phyloP scores from a whole-genome alignment of 192 early-diverging fungal genomes.

The Glomus cerebriforme region DNA sequence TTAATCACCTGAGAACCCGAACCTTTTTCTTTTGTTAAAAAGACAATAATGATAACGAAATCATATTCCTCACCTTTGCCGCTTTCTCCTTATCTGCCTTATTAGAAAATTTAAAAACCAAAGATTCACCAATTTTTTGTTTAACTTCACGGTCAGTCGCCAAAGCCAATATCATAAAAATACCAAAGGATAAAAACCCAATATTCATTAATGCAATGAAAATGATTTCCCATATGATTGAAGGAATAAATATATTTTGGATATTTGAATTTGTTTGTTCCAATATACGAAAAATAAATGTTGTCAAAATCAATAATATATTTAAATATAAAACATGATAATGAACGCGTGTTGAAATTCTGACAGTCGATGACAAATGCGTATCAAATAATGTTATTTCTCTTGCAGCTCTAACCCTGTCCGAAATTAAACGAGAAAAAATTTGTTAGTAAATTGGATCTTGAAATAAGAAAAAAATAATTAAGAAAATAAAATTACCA shows the following conservation, averaged over 20 bases:
- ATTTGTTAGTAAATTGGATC: not conserved
- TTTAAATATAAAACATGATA: not conserved
- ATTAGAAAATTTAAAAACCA: not conserved
- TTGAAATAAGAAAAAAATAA: not conserved
- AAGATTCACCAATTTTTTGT: slow-evolving; percentile 21
- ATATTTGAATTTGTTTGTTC: not conserved
- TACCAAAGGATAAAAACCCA: not conserved
- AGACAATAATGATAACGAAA: not conserved
- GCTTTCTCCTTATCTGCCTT: slow-evolving; percentile 9
- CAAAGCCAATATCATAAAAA: not conserved
- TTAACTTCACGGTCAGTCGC: not conserved
- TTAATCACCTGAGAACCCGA: too few species aligned
- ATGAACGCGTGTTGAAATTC: not conserved
- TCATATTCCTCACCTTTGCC: not conserved
- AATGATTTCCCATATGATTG: not conserved
- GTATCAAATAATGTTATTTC: slow-evolving; percentile 13
- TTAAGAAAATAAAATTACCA: not conserved
- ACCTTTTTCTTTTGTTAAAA: not conserved
- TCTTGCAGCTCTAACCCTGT: not conserved
- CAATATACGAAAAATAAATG: not conserved
- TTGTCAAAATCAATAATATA: not conserved
- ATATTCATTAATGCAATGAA: slow-evolving; percentile 8
- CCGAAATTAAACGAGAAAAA: not conserved
- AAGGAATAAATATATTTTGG: not conserved
- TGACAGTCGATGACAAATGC: not conserved